Evolutionary conservation across 2,329 filamentous ascomycete genomes (phyloP), one percentile per base, ranked within the genome.

Genomic region (Fusarium xyrophilum): DNA sequence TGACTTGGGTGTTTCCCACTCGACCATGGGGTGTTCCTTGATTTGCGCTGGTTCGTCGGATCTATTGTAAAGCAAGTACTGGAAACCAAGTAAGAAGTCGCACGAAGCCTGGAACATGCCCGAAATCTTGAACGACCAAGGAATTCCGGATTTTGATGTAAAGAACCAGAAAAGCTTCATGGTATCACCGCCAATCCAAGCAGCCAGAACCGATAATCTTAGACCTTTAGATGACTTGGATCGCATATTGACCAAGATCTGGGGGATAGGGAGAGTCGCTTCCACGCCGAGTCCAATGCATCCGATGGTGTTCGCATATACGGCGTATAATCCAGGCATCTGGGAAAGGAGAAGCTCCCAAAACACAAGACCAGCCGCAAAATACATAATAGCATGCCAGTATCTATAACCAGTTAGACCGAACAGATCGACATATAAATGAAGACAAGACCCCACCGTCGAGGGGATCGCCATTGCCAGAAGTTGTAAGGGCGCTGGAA

Each of bases 121-220:
- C 75, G 92, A 95, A 23, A 93, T 79, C 82, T 95, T 95, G 79
- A 96, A 96, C 3, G 91, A 88, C 85, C 86, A 85, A 0, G 92
- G 92, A 33, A 96, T 92, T 73, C 85, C 83, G 7, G 87, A 87
- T 2, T 84, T 86, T 2, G 90, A 86, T 4, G 89, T 91, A 65
- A 94, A 91, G 81, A 95, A 96, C 88, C 88, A 91, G 74, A 93
- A 91, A 85, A 95, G 91, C 84, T 96, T 96, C 89, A 96, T 93
- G 12, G 86, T 83, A 78, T 96, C 92, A 65, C 92, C 92, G 5
- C 90, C 80, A 55, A 96, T 82, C 92, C 92, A 96, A 77, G 89
- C 93, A 30, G 84, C 86, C 60, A 96, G 81, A 7, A 96, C 89
- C 10, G 89, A 93, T 14, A 93, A 75, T 19, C 92, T 86, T 79